Evolutionary conservation across 768 basidiomycete species (phyloP).

Genomic region (Leccinum longicurvipes): DNA sequence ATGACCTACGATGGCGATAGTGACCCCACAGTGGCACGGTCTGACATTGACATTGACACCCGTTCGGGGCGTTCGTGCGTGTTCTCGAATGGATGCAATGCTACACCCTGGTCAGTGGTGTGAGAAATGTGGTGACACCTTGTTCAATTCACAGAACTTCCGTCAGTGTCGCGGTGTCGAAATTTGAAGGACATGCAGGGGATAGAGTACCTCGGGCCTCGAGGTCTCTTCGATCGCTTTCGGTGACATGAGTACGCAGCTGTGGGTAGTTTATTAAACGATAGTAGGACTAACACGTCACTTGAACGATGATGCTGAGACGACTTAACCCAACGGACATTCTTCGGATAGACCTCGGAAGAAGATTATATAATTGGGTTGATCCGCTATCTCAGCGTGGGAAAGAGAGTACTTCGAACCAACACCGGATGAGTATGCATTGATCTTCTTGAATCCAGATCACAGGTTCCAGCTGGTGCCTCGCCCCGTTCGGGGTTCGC

Average conservation of each 20-base stretch:
- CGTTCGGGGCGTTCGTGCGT: background rate
- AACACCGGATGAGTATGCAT: background rate
- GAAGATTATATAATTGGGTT: too few species aligned
- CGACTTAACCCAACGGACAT: background rate
- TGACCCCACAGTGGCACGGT: background rate
- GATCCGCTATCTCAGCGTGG: background rate
- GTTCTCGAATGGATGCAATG: background rate
- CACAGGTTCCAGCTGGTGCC: background rate
- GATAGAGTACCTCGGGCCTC: background rate
- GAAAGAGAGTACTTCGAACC: background rate
- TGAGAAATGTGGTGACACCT: background rate
- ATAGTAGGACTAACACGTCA: too few species aligned
- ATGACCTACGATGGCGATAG: background rate
- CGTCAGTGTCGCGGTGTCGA: background rate
- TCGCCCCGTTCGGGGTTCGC: slow-evolving; percentile 5
- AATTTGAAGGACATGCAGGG: background rate
- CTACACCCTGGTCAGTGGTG: background rate
- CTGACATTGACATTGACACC: background rate
- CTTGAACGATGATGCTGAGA: background rate
- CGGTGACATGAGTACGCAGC: background rate
- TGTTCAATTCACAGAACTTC: background rate
- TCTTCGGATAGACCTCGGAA: background rate
- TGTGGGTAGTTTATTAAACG: background rate
- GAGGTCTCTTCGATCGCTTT: background rate
- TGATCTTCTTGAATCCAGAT: background rate